Base-by-base conservation (phyloP, 257 asterid species). In the Solanum infundibuliforme region DNA sequence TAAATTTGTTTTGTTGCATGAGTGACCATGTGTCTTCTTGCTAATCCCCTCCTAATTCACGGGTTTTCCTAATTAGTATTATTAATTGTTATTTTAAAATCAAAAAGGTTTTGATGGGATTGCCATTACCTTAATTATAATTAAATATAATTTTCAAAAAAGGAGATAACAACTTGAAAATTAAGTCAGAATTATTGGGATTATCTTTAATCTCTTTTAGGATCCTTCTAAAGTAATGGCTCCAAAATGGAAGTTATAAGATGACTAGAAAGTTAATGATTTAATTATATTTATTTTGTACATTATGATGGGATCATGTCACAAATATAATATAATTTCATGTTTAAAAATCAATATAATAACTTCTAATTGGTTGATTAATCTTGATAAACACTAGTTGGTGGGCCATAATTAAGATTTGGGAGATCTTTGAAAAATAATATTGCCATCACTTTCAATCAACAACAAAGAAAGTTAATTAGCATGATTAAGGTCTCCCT, bases 191-290 rank as follows among this genome's bases (percentile, higher is more conserved):
- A 41, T 89, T 92, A 34, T 60, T 89, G 87, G 89, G 58, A 52
- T 90, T 87, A 83, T 90, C 89, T 93, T 87, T 82, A 7, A 85
- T 89, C 87, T 8, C 72, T 85, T 90, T 92, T 92, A 89, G 93
- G 94, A 93, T 94, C 92, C 91, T 94, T 95, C 94, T 94, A 95
- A 91, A 93, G 93, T 88, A 92, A 92, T 91, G 97, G 95, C 87
- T 92, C 90, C 91, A 89, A 93, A 93, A 91, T 90, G 88, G 89
- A 85, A 90, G 93, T 90, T 55, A 55, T 20, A 89, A 87, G 92
- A 91, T 93, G 92, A 94, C 91, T 92, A 89, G 90, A 93, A 91
- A 91, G 97, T 89, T 91, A 93, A 90, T 92, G 93, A 2, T 46
- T 46, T 79, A 31, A 71, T 27, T 7, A 4, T 12, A 23, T 84